These are phyloP conservation scores for Penicillium verhagenii DNA, from an alignment of 495 filamentous ascomycete genomes.

Conservation along the genomic window DNA sequence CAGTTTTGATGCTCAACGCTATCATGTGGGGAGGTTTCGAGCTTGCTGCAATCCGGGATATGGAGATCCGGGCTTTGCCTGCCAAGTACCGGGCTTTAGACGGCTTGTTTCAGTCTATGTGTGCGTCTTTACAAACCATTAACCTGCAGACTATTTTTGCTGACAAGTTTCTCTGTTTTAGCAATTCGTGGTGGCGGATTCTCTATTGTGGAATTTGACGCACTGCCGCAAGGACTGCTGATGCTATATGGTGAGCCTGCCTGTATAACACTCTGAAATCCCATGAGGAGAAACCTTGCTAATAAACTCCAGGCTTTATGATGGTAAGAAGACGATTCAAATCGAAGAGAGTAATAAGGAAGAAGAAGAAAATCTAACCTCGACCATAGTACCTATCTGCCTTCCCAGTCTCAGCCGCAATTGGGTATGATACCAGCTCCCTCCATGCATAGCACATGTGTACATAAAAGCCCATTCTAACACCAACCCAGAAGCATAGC, in stretches of 20 bases:
- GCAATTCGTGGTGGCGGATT: constrained; percentile 81
- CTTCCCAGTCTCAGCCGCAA: constrained; percentile 53
- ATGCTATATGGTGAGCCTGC: constrained; percentile 57
- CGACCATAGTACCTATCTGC: constrained; percentile 56
- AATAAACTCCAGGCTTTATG: constrained; percentile 60
- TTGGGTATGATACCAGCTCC: constrained; percentile 35
- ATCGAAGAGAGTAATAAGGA: too few species aligned
- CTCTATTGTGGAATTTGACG: constrained; percentile 68
- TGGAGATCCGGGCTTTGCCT: constrained; percentile 54
- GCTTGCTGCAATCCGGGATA: constrained; percentile 69
- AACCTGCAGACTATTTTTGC: neutral
- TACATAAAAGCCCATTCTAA: neutral
- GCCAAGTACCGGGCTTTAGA: constrained; percentile 61
- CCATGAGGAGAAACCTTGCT: constrained; percentile 4
- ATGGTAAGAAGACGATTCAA: too few species aligned
- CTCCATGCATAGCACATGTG: neutral
- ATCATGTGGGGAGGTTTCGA: constrained; percentile 81
- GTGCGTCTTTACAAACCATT: constrained; percentile 12
- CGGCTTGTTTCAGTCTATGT: constrained; percentile 76
- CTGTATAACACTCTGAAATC: neutral
- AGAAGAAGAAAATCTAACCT: constrained; percentile 12
- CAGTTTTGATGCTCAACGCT: constrained; percentile 68
- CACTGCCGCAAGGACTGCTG: constrained; percentile 67
- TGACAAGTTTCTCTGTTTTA: constrained; percentile 12
- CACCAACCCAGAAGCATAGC: constrained; percentile 16